phyloP scores from a whole-genome alignment of 2,329 filamentous ascomycete genomes.

The Uncinocarpus reesii region DNA sequence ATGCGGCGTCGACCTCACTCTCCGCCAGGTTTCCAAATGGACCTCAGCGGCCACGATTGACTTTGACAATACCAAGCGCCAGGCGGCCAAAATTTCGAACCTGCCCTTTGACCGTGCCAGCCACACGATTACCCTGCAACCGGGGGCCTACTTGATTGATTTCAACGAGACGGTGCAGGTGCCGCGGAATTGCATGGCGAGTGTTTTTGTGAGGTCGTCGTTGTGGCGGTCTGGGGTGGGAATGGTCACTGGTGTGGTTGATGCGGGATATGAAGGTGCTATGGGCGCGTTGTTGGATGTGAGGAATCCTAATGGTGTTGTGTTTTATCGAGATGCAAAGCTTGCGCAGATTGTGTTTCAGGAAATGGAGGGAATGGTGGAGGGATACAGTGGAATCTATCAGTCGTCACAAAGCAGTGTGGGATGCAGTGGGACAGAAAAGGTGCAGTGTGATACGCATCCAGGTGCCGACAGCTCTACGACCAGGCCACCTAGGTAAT shows the following conservation, averaged over 20 bases:
- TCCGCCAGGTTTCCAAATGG: conserved; percentile 19
- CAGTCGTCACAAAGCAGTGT: too few relatives aligned
- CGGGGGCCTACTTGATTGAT: conserved; percentile 32
- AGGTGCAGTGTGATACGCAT: too few relatives aligned
- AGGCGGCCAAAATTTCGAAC: conserved; percentile 17
- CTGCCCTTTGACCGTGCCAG: conserved; percentile 7
- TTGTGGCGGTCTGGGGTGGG: conserved; percentile 34
- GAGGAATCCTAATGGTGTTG: conserved; percentile 28
- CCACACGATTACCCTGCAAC: conserved; percentile 21
- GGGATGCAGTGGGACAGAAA: too few relatives aligned
- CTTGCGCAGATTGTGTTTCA: conserved; percentile 36
- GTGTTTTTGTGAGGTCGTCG: conserved; percentile 32
- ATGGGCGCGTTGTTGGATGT: conserved; percentile 34
- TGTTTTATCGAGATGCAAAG: conserved; percentile 27
- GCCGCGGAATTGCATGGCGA: conserved; percentile 33
- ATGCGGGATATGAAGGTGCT: conserved; percentile 36
- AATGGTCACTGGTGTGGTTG: conserved; percentile 34
- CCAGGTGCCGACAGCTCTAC: too few relatives aligned
- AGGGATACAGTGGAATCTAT: conserved; percentile 33
- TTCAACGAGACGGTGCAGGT: conserved; percentile 36
- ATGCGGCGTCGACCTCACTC: conserved; percentile 22
- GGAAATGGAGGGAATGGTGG: conserved; percentile 28
- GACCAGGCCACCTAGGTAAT: too few relatives aligned
- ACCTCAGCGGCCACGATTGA: conserved; percentile 18
- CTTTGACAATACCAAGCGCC: conserved; percentile 17